These are phyloP conservation scores for Purpureocillium lavendulum DNA, from an alignment of 2,329 filamentous ascomycete species.

Conservation along the genomic window DNA sequence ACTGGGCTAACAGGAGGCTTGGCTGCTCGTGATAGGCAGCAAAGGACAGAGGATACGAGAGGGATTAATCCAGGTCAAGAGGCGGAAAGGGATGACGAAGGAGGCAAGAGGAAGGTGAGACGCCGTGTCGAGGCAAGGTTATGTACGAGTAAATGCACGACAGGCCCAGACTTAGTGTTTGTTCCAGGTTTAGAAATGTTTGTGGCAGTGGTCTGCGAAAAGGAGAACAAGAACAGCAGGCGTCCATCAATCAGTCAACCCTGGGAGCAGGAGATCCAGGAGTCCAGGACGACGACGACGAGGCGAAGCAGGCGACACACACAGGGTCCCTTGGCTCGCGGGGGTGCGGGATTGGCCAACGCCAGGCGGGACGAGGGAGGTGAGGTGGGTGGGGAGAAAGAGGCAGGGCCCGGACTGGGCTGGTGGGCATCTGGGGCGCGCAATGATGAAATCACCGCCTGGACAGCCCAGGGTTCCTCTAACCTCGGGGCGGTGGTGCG, in stretches of 20 bases:
- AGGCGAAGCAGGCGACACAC: constrained; percentile 11
- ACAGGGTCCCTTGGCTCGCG: no score
- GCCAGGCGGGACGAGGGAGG: not conserved
- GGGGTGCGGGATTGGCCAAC: no score
- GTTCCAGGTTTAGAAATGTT: no score
- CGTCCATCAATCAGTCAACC: no score
- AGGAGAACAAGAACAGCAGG: not conserved
- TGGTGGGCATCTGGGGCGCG: no score
- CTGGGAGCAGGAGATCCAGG: not conserved
- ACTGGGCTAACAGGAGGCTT: not conserved
- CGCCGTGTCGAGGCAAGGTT: not conserved
- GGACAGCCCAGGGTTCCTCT: no score
- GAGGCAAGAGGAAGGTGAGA: not conserved
- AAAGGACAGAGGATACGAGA: no score
- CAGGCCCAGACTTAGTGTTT: no score
- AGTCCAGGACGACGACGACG: constrained; percentile 5
- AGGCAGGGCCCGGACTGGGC: not conserved
- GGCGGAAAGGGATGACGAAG: constrained; percentile 8
- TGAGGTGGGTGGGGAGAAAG: not conserved
- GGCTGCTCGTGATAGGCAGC: not conserved
- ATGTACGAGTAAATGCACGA: not conserved
- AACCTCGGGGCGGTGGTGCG: no score
- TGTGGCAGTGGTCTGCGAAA: not conserved
- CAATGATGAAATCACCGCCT: constrained; percentile 1
- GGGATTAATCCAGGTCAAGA: no score